Evolutionary conservation across 2,329 filamentous ascomycete genomes (phyloP), one percentile per base, ranked within the genome.

Genomic region (Aspergillus fijiensis): DNA sequence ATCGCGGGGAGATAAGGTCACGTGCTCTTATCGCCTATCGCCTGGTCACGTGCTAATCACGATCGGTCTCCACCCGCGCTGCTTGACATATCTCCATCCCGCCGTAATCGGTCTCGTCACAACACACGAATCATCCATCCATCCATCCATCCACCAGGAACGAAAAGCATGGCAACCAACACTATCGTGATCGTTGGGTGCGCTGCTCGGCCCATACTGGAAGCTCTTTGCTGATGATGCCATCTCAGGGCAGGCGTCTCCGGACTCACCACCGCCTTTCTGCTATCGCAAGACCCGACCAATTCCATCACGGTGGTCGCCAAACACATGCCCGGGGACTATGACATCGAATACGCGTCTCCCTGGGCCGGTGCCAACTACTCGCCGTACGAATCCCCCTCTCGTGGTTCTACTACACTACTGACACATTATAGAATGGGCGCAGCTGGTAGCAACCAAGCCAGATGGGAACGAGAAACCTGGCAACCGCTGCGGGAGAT

Each of bases 261-360:
- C 14, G 50, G 50, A 21, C 50, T 51, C 14, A 53, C 51, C 19
- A 42, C 33, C 9, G 51, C 33, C 12, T 23, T 12, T 10, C 23
- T 53, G 7, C 51, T 53, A 6, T 53, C 35, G 10, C 25, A 45
- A 25, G 21, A 27, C 21, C 51, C 11, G 3, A n/a, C n/a, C 19
- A 21, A 53, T 10, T 27, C 16, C 5, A 76, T 95, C 63, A 90
- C 89, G 0, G 80, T 95, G 25, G 80, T 90, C 33, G 89, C 90
- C 3, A 95, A 93, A 70, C 89, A 95, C 73, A 93, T 96, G 89
- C 92, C 92, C 0, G 92, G 92, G 33, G 92, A 96, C 78, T 94
- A 92, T 74, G 89, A 93, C 65, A 88, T 92, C 66, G 89, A 95
- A 80, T 96, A 96, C 72, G 87, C 90, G 0, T 95, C 90, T 2